phyloP scores from a whole-genome alignment of 768 basidiomycete species.

The Serpula lacrymans region DNA sequence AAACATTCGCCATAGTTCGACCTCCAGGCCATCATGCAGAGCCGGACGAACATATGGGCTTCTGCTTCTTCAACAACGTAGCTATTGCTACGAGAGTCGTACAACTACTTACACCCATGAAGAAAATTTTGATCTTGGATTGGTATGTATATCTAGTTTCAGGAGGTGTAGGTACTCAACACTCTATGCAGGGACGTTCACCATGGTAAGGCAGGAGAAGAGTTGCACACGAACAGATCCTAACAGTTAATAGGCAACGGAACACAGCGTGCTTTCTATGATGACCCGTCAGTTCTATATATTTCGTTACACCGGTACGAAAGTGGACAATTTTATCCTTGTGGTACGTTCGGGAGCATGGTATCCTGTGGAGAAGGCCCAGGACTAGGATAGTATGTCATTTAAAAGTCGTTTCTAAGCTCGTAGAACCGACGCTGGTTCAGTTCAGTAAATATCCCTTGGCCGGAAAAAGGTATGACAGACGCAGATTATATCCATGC shows the following conservation, averaged over 20 bases:
- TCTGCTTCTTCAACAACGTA: slow-evolving; percentile 99
- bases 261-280: slow-evolving; percentile 93
- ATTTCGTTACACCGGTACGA: slow-evolving; percentile 96
- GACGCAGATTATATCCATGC: slow-evolving; percentile 97
- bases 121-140: slow-evolving; percentile 88
- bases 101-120: slow-evolving; percentile 63
- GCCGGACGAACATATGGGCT: slow-evolving; percentile 97
- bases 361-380: slow-evolving; percentile 81
- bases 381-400: slow-evolving; percentile 81
- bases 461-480: slow-evolving; percentile 84
- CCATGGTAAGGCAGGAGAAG: slow-evolving; percentile 57
- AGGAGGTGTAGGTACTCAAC: slow-evolving; percentile 6
- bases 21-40: slow-evolving; percentile 99
- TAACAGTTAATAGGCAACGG: slow-evolving; percentile 72
- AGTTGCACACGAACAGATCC: slow-evolving; percentile 2
- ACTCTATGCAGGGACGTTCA: slow-evolving; percentile 80
- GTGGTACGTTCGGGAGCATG: slow-evolving; percentile 84
- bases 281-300: slow-evolving; percentile 88
- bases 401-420: slow-evolving; percentile 3
- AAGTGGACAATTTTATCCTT: slow-evolving; percentile 88
- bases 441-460: slow-evolving; percentile 95
- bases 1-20: slow-evolving; percentile 91
- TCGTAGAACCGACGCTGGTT: slow-evolving; percentile 9
- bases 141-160: slow-evolving; percentile 62
- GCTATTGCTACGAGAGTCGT: slow-evolving; percentile 87